Percentiles rank a stretch among this genome's conserved stretches.
Evolutionary conservation across 305 asterid genomes (phyloP).

Genomic region (Fraxinus angustifolia): DNA sequence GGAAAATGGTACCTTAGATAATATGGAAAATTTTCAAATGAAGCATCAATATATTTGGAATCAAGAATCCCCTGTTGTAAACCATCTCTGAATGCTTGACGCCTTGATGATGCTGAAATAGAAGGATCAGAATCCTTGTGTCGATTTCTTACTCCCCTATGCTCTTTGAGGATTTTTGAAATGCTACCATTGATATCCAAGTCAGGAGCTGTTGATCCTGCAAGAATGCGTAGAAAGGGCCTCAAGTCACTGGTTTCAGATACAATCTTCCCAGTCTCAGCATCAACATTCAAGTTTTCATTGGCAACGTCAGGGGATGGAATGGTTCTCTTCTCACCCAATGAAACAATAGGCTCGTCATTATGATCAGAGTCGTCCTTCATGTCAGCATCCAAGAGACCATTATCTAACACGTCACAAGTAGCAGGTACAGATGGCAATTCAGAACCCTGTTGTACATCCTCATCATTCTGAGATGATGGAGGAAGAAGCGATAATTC

Average conservation of each 20-base stretch:
- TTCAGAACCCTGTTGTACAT: conserved; percentile 47
- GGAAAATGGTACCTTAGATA: conserved; percentile 62
- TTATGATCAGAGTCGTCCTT: conserved; percentile 54
- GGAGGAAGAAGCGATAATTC: conserved; percentile 65
- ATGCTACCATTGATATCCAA: conserved; percentile 41
- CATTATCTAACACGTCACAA: conserved; percentile 51
- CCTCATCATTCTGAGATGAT: conserved; percentile 49
- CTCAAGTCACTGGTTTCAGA: conserved; percentile 48
- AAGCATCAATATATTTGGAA: conserved; percentile 53
- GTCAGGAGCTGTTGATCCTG: conserved; percentile 46
- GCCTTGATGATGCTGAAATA: conserved; percentile 51
- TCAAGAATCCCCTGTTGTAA: conserved; percentile 56
- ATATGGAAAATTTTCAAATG: conserved; percentile 79
- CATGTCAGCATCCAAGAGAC: conserved; percentile 49
- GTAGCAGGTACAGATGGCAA: conserved; percentile 55
- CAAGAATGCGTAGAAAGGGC: conserved; percentile 48
- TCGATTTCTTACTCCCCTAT: conserved; percentile 33
- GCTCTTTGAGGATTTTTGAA: conserved; percentile 54
- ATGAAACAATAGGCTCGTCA: conserved; percentile 37
- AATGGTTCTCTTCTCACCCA: conserved; percentile 40
- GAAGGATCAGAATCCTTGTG: conserved; percentile 57
- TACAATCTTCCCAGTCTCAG: conserved; percentile 44
- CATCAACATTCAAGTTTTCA: conserved; percentile 44
- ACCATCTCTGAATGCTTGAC: conserved; percentile 63
- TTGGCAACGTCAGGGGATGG: conserved; percentile 42